These are phyloP conservation scores for Cydonia oblonga DNA, from an alignment of 331 rosid genomes.

Conservation along the genomic window DNA sequence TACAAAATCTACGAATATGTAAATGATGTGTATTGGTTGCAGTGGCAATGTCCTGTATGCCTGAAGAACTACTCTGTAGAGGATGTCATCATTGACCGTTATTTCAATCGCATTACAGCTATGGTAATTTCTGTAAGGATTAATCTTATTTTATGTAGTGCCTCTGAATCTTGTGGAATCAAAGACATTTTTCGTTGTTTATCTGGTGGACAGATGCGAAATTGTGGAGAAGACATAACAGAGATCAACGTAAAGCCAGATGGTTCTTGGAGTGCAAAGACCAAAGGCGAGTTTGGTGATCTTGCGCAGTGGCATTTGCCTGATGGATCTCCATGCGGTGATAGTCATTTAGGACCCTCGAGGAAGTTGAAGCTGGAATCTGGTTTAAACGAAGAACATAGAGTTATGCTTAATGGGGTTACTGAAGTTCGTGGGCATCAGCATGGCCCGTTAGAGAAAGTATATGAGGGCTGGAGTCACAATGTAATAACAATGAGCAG, in stretches of 20 bases:
- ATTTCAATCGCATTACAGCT: slow-evolving; percentile 12
- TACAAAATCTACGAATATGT: background rate
- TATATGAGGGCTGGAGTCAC: background rate
- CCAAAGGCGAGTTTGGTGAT: slow-evolving; percentile 8
- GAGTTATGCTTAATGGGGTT: background rate
- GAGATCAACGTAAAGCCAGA: slow-evolving; percentile 18
- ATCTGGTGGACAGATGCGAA: slow-evolving; percentile 10
- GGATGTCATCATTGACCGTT: slow-evolving; percentile 13
- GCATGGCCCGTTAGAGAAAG: background rate
- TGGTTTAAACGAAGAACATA: background rate
- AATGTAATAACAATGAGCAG: slow-evolving; percentile 16
- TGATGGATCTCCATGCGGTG: slow-evolving; percentile 10
- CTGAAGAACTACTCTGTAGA: slow-evolving; percentile 16
- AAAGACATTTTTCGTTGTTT: background rate
- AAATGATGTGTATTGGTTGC: background rate
- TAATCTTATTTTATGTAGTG: slow-evolving; percentile 3
- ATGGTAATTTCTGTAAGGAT: slow-evolving; percentile 5
- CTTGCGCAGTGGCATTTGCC: slow-evolving; percentile 16
- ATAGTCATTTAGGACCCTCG: background rate
- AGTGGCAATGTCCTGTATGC: slow-evolving; percentile 22
- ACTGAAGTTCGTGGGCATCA: background rate
- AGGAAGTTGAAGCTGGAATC: slow-evolving; percentile 1
- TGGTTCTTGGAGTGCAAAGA: slow-evolving; percentile 15
- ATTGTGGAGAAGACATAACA: slow-evolving; percentile 15
- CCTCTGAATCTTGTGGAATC: background rate